Evolutionary conservation across 176 grass and related monocot species (phyloP), one percentile per base, ranked within the genome.

Genomic region (Triticum turgidum): DNA sequence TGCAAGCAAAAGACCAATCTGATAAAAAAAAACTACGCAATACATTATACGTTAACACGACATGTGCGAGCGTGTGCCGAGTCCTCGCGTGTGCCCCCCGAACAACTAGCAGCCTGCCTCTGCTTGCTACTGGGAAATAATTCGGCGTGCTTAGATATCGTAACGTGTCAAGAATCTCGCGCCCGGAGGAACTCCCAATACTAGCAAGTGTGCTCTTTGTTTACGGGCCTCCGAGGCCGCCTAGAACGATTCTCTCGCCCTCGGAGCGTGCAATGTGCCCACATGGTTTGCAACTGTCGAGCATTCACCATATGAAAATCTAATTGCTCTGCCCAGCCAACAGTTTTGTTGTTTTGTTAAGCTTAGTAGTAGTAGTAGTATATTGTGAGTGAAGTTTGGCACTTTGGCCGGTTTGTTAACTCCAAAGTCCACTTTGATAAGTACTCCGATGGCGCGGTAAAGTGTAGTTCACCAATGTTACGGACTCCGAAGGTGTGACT

Each of bases 151-250:
- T 76, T 20, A 67, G 62, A 85, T 81, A 86, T 85, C 82, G 86
- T 85, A 88, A 91, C 89, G 89, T 88, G 89, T 88, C 86, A 78
- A 68, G 82, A 85, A 85, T 91, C 89, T 88, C 9, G 27, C 45
- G 11, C 54, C 20, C 13, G 88, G 63, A 61, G 79, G 54, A 56
- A 33, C 65, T 69, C 25, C 41, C 80, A 51, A 29, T 9, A 25
- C 72, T 44, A 17, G 51, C 44, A 27, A 61, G 68, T 38, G 61
- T 72, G 34, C 14, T 9, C 62, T n/a, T 47, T 83, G 65, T 22
- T 56, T 24, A 73, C 17, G n/a, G 15, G 9, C 15, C 66, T 37
- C 65, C 44, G 65, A 42, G 84, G 22, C 69, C 12, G 45, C 76
- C 76, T 80, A 76, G 22, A 75, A 84, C 25, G 61, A 62, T 84